A percentile compares a stretch with the other conserved stretches of the same genome.
Evolutionary conservation across 2,329 filamentous ascomycete genomes (phyloP).

Genomic region (Hypoxylon sp.): DNA sequence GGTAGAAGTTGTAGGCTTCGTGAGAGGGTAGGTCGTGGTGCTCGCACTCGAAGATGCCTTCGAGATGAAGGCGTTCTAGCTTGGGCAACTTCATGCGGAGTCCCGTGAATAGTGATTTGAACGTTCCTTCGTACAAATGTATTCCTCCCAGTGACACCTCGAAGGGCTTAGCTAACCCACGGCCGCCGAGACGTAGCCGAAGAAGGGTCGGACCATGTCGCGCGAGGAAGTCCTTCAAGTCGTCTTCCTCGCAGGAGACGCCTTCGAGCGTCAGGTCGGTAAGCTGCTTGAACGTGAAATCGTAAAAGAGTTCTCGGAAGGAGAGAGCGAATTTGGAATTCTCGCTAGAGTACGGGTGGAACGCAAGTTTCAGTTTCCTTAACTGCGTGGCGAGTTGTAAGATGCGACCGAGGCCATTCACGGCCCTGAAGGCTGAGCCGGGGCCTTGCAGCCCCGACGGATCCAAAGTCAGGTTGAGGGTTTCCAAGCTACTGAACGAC

Average conservation of each 20-base stretch:
- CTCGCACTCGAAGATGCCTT: constrained; percentile 63
- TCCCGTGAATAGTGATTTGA: constrained; percentile 60
- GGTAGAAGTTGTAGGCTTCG: constrained; percentile 61
- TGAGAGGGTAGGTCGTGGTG: constrained; percentile 56
- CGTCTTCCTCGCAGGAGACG: constrained; percentile 61
- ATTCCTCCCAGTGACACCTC: constrained; percentile 62
- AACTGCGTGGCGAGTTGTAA: constrained; percentile 58
- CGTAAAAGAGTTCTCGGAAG: constrained; percentile 58
- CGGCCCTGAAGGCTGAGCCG: constrained; percentile 57
- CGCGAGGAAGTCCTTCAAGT: constrained; percentile 61
- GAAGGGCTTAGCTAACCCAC: constrained; percentile 58
- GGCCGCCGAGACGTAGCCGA: constrained; percentile 62
- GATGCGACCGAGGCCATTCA: constrained; percentile 62
- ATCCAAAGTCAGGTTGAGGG: constrained; percentile 60
- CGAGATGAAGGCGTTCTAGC: constrained; percentile 61
- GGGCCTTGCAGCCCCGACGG: constrained; percentile 58
- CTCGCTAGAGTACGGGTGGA: constrained; percentile 59
- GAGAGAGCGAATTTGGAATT: constrained; percentile 59
- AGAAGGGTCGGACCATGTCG: constrained; percentile 59
- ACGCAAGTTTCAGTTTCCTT: constrained; percentile 59
- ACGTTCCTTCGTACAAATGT: constrained; percentile 62
- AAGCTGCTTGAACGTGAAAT: constrained; percentile 58
- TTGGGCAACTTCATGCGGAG: constrained; percentile 57
- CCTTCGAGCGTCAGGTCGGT: constrained; percentile 62
- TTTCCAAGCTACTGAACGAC: constrained; percentile 59